phyloP scores from a whole-genome alignment of 1,284 basidiomycete genomes.

The Gymnopus androsaceus region DNA sequence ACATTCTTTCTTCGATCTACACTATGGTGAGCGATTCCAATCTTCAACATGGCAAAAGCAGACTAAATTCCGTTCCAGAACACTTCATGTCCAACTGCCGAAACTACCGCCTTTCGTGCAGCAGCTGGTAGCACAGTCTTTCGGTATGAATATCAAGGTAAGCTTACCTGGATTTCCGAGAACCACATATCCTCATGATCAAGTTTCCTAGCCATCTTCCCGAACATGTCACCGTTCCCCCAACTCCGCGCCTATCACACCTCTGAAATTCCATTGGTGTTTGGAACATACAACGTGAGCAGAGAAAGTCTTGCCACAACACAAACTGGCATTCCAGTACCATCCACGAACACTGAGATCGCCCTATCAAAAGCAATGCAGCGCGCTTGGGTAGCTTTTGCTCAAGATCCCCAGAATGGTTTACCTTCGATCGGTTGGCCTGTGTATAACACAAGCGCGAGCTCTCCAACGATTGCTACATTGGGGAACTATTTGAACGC shows the following conservation, averaged over 20 bases:
- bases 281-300: background rate
- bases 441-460: background rate
- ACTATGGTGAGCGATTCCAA: background rate
- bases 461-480: background rate
- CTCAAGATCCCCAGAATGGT: background rate
- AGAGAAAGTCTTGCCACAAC: no score
- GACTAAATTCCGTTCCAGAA: background rate
- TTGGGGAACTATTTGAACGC: background rate
- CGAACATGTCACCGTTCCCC: background rate
- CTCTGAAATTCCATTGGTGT: background rate
- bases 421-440: background rate
- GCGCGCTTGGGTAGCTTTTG: background rate
- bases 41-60: background rate
- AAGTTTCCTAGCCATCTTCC: background rate
- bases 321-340: background rate
- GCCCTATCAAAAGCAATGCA: background rate
- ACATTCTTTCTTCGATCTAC: background rate
- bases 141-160: constrained; percentile 2
- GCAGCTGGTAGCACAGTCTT: background rate
- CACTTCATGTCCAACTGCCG: background rate
- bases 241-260: background rate
- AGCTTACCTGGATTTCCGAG: background rate
- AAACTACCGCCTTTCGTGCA: background rate
- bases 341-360: background rate
- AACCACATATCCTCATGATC: background rate